Conservation (phyloP, 768 basidiomycete species). For the Kwoniella dejecticola region DNA sequence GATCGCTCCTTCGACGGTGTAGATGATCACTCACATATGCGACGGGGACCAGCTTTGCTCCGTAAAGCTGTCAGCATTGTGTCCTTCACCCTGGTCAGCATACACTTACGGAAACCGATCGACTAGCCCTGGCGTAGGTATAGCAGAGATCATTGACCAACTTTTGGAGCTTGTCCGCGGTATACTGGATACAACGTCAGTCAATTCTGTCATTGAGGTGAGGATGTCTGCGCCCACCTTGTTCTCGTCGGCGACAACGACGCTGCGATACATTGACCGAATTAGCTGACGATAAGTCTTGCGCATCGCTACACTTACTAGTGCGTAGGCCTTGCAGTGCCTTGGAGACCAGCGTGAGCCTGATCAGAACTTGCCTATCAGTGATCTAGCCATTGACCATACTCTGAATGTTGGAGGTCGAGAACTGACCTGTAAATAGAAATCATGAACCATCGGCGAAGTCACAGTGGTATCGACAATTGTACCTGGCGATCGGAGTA, state of each 20-base stretch:
- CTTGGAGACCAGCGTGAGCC: constrained; percentile 51
- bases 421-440: constrained; percentile 48
- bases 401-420: no score
- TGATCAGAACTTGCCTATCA: not conserved
- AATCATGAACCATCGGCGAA: constrained; percentile 54
- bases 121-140: constrained; percentile 38
- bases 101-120: constrained; percentile 33
- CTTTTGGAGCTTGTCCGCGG: constrained; percentile 36
- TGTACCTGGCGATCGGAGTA: constrained; percentile 25
- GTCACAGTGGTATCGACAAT: constrained; percentile 50
- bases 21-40: constrained; percentile 17
- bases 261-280: not conserved
- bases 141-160: constrained; percentile 40
- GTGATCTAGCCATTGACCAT: not conserved
- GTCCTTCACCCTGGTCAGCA: not conserved
- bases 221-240: constrained; percentile 6
- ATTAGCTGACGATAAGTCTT: not conserved
- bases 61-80: constrained; percentile 6
- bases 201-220: not conserved
- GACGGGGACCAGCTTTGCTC: constrained; percentile 25
- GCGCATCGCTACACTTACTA: constrained; percentile 27
- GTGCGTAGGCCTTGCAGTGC: constrained; percentile 53
- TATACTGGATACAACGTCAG: constrained; percentile 23
- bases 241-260: constrained; percentile 40
- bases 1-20: constrained; percentile 7